phyloP scores from a whole-genome alignment of 352 stramenopile species.

The Elongisporangium prolatum region DNA sequence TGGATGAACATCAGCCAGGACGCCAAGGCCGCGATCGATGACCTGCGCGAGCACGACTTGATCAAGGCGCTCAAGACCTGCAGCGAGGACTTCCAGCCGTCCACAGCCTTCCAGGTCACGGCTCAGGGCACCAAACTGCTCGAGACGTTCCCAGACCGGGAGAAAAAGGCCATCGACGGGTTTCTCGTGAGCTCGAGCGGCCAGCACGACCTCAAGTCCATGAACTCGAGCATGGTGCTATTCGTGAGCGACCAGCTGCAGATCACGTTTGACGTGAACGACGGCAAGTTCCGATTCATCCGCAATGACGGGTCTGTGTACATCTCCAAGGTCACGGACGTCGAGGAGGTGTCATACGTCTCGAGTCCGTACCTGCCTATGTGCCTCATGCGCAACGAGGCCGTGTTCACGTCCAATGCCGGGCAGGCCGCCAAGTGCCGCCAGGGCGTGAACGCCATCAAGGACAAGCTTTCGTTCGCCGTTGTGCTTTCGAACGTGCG shows the following conservation, averaged over 20 bases:
- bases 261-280: slow-evolving; percentile 88
- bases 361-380: slow-evolving; percentile 95
- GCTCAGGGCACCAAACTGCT: slow-evolving; percentile 34
- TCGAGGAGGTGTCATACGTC: slow-evolving; percentile 97
- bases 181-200: slow-evolving; percentile 36
- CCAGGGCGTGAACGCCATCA: slow-evolving; percentile 79
- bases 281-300: slow-evolving; percentile 88
- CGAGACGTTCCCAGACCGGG: slow-evolving; percentile 20
- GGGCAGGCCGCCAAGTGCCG: slow-evolving; percentile 86
- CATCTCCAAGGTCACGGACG: slow-evolving; percentile 93
- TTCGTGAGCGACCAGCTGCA: slow-evolving; percentile 91
- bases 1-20: slow-evolving; percentile 96
- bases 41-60: slow-evolving; percentile 92
- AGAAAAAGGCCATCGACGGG: slow-evolving; percentile 57
- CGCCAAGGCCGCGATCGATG: slow-evolving; percentile 94
- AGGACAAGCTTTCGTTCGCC: slow-evolving; percentile 93
- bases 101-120: slow-evolving; percentile 92
- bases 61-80: slow-evolving; percentile 95
- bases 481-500: slow-evolving; percentile 96
- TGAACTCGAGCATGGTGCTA: slow-evolving; percentile 84
- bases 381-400: slow-evolving; percentile 92
- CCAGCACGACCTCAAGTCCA: slow-evolving; percentile 19
- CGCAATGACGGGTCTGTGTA: slow-evolving; percentile 82
- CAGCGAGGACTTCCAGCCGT: slow-evolving; percentile 92
- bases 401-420: slow-evolving; percentile 93